A percentile compares a stretch with the other conserved stretches of the same genome.
phyloP scores from a whole-genome alignment of 306 rosid species.

The Castanospermum australe region DNA sequence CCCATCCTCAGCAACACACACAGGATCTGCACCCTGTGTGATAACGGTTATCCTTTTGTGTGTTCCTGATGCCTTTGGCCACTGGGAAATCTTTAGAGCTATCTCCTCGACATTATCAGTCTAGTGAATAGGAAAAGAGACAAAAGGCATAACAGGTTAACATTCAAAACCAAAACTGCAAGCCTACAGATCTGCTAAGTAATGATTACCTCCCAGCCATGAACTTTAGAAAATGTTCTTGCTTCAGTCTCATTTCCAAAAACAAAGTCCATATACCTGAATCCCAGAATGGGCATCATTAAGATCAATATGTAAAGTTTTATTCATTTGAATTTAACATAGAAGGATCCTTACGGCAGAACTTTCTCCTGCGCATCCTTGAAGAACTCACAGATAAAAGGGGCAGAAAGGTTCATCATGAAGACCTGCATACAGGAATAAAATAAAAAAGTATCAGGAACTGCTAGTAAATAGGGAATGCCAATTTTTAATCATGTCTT shows the following conservation, averaged over 20 bases:
- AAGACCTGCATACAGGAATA: conserved; percentile 52
- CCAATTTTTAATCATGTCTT: background rate
- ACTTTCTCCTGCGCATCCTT: conserved; percentile 72
- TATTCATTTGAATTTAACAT: background rate
- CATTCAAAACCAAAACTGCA: conserved; percentile 9
- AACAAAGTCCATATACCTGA: conserved; percentile 71
- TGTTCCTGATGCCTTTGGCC: conserved; percentile 71
- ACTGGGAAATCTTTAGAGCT: conserved; percentile 77
- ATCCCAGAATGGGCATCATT: conserved; percentile 7
- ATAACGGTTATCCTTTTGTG: conserved; percentile 86
- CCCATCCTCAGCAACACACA: conserved; percentile 86
- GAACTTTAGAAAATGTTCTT: conserved; percentile 72
- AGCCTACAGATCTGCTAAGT: conserved; percentile 8
- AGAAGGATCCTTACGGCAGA: conserved; percentile 50
- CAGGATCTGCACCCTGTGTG: conserved; percentile 88
- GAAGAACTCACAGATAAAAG: conserved; percentile 81
- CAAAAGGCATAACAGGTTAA: background rate
- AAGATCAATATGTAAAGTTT: background rate
- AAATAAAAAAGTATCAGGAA: background rate
- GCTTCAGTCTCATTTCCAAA: conserved; percentile 92
- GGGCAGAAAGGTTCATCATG: conserved; percentile 86
- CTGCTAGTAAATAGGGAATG: background rate
- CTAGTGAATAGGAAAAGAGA: conserved; percentile 29
- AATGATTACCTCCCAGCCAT: conserved; percentile 71
- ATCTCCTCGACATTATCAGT: conserved; percentile 82